phyloP scores from a whole-genome alignment of 441 rosid genomes.

The Pelargonium fulgidum region DNA sequence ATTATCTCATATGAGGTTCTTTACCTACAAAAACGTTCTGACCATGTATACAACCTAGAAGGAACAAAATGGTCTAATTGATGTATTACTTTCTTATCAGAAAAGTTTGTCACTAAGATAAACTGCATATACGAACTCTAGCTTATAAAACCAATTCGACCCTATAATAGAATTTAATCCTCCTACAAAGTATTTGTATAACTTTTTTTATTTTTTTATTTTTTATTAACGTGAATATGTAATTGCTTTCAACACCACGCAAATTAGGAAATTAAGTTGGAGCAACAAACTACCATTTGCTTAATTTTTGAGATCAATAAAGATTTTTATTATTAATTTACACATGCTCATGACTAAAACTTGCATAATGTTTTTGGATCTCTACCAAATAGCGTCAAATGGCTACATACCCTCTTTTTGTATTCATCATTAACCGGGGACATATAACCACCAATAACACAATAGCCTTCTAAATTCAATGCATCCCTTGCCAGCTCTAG shows the following conservation, averaged over 20 bases:
- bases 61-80: not conserved
- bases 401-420: constrained; percentile 50
- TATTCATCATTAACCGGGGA: constrained; percentile 87
- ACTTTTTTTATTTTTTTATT: too few relatives aligned
- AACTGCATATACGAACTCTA: not conserved
- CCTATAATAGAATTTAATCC: not conserved
- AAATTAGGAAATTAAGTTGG: not conserved
- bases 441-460: constrained; percentile 84
- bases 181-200: not conserved
- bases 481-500: constrained; percentile 86
- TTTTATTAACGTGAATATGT: not conserved
- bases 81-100: not conserved
- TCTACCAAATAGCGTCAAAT: constrained; percentile 9
- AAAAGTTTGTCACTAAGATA: not conserved
- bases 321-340: not conserved
- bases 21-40: not conserved
- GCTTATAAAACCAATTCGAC: not conserved
- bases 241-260: not conserved
- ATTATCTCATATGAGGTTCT: too few relatives aligned
- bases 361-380: not conserved
- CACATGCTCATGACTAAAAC: not conserved
- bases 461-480: constrained; percentile 48
- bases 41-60: not conserved
- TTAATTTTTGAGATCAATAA: not conserved
- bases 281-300: not conserved